Conservation (phyloP, 441 rosid genomes). For the Isatis lusitanica region DNA sequence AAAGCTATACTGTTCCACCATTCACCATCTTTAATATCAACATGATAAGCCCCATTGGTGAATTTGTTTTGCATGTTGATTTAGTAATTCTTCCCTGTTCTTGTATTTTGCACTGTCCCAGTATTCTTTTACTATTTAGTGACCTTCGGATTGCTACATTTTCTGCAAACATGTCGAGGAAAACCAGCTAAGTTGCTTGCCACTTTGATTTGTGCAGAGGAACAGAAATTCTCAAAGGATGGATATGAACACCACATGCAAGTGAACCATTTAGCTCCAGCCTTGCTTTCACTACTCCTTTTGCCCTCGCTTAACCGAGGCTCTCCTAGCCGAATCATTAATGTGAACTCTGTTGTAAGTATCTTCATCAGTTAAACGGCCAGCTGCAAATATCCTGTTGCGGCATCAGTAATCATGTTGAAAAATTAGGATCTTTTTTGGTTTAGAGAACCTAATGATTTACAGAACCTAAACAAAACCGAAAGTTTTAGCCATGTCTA, state of each 20-base stretch:
- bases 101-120: background rate
- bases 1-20: background rate
- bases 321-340: slow-evolving; percentile 78
- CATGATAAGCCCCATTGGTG: background rate
- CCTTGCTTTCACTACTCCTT: slow-evolving; percentile 74
- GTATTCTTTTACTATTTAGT: background rate
- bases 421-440: background rate
- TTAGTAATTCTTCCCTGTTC: background rate
- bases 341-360: slow-evolving; percentile 92
- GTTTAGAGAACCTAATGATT: background rate
- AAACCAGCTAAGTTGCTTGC: slow-evolving; percentile 26
- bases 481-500: too few relatives aligned
- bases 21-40: background rate
- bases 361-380: background rate
- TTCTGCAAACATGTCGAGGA: background rate
- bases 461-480: background rate
- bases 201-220: slow-evolving; percentile 47
- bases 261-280: slow-evolving; percentile 93
- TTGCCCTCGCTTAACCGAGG: slow-evolving; percentile 87
- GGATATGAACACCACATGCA: slow-evolving; percentile 88
- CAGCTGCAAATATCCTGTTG: background rate
- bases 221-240: slow-evolving; percentile 79
- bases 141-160: background rate
- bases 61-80: background rate
- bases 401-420: background rate